Base-by-base conservation (phyloP, 306 rosid species). In the Geum urbanum region DNA sequence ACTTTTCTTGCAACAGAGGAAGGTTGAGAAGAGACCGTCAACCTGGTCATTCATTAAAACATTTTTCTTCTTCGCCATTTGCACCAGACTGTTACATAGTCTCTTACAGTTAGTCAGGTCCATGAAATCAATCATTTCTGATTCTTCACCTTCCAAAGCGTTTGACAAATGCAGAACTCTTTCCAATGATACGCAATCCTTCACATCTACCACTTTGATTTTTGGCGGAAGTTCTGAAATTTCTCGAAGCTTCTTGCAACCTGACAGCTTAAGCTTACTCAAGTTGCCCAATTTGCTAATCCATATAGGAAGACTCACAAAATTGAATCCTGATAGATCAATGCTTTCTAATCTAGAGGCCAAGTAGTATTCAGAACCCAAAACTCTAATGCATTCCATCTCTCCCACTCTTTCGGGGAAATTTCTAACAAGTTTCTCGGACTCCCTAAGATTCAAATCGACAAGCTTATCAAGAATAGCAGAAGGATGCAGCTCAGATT, bases 211-310 rank as follows among this genome's bases (percentile, higher is more conserved):
- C 24, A 2, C 0, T 5, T 0, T 0, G 0, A 44, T 10, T 0
- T 3, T 3, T 3, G 15, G 12, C 3, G 68, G 68, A 63, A 63
- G 68, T 10, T 41, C 52, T 2, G 35, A 37, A 44, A 63, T 63
- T 63, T 63, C 68, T 10, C 10, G 8, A 0, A 63, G 51, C 5
- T 35, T 63, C 11, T 0, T 19, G 67, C 67, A 63, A 0, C 5
- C 9, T 0, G 0, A 0, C 50, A 63, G 43, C 0, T 0, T 0
- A 1, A 63, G 51, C 0, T 0, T 0, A 2, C 1, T 0, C 67
- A 63, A 63, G 9, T 43, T 18, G 51, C 5, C 2, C 9, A 63
- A 41, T 45, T 18, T 2, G 0, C 0, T 62, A 20, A 62, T 40
- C 32, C 49, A n/a, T 8, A 4, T n/a, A 9, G 50, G 14, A 19